These are phyloP conservation scores for Solanum lycopersicoides DNA, from an alignment of 257 asterid species.

Conservation along the genomic window DNA sequence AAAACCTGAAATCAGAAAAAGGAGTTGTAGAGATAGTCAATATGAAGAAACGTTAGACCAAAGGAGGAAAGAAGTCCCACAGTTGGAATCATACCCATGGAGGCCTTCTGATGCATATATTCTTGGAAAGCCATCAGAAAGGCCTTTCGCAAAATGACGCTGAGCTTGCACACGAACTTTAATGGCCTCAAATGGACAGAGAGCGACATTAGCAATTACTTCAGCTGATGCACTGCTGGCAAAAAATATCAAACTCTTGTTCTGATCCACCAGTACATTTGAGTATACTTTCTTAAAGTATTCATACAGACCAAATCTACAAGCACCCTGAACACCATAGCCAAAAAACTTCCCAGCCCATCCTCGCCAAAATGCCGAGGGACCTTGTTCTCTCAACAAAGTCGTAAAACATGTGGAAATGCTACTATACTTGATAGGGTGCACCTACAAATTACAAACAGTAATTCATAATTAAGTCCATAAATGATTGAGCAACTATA, in stretches of 20 bases:
- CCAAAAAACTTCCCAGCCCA: constrained; percentile 42
- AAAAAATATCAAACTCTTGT: constrained; percentile 23
- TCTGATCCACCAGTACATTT: constrained; percentile 19
- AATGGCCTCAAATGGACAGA: constrained; percentile 42
- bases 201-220: constrained; percentile 29
- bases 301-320: constrained; percentile 40
- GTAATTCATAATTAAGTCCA: neutral
- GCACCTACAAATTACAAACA: constrained; percentile 13
- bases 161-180: constrained; percentile 42
- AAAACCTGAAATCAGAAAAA: constrained; percentile 22
- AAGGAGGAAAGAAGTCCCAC: neutral
- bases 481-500: neutral
- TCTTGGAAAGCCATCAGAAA: constrained; percentile 34
- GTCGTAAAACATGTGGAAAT: constrained; percentile 24
- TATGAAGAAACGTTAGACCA: neutral
- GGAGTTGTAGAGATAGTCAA: neutral
- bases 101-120: constrained; percentile 28
- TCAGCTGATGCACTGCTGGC: constrained; percentile 35
- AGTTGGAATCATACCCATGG: constrained; percentile 21
- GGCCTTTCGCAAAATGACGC: constrained; percentile 32
- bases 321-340: constrained; percentile 42
- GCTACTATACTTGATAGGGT: constrained; percentile 25
- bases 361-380: constrained; percentile 39
- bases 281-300: constrained; percentile 32
- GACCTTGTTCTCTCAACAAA: constrained; percentile 31